Percentiles rank a stretch among this genome's conserved stretches.
phyloP scores from a whole-genome alignment of 1,284 basidiomycete species.

The Microbotryum saponariae region DNA sequence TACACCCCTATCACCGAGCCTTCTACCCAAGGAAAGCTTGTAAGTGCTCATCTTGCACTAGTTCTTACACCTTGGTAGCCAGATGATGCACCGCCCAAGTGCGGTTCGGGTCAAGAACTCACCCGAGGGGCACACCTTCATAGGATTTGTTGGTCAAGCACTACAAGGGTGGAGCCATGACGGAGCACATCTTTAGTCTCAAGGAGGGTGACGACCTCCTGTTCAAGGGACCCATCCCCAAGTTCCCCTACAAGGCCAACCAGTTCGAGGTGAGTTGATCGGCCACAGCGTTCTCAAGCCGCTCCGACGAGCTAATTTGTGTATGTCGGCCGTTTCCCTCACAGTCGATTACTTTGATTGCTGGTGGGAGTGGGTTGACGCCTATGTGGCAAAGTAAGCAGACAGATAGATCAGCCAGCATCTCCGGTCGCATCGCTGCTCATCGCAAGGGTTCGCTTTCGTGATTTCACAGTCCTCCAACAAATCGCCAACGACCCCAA shows the following conservation, averaged over 20 bases:
- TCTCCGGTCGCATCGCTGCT: neutral
- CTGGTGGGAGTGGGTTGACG: slow-evolving; percentile 71
- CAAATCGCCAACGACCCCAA: slow-evolving; percentile 46
- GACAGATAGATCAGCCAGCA: neutral
- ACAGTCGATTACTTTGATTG: slow-evolving; percentile 64
- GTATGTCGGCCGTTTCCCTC: neutral
- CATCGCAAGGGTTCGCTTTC: neutral
- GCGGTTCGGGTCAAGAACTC: too few species aligned
- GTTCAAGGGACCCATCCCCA: slow-evolving; percentile 80
- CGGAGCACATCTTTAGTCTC: slow-evolving; percentile 40
- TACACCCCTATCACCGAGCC: slow-evolving; percentile 47
- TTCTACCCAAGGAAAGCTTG: slow-evolving; percentile 56
- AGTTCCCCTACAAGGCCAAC: slow-evolving; percentile 54
- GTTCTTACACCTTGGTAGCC: too few species aligned
- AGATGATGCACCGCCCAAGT: too few species aligned
- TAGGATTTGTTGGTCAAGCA: slow-evolving; percentile 73
- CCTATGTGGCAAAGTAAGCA: slow-evolving; percentile 41
- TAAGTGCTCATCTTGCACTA: slow-evolving; percentile 23
- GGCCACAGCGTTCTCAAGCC: too few species aligned
- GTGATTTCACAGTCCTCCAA: slow-evolving; percentile 31
- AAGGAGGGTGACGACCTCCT: slow-evolving; percentile 62
- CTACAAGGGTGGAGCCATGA: slow-evolving; percentile 45
- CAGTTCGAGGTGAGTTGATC: slow-evolving; percentile 50
- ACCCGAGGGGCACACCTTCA: too few species aligned
- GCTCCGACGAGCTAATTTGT: neutral